Percentiles rank a stretch among this genome's conserved stretches.
phyloP scores from a whole-genome alignment of 371 early-diverging fungal genomes.

The Dinochytrium kinnereticum region DNA sequence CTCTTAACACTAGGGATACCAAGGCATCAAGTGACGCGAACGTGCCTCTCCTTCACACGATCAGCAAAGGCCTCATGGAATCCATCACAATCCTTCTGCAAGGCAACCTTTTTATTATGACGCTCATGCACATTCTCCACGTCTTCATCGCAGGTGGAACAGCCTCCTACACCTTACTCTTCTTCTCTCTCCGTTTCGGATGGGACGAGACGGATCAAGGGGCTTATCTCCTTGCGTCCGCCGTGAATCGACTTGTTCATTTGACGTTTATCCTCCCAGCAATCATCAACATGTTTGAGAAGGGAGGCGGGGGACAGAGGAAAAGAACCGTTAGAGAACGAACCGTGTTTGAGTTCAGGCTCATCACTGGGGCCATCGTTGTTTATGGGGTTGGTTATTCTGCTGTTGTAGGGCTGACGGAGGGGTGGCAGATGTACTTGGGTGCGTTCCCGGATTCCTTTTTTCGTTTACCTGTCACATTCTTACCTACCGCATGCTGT shows the following conservation, averaged over 20 bases:
- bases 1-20: background rate
- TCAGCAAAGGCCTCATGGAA: background rate
- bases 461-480: background rate
- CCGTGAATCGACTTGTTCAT: background rate
- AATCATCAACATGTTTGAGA: background rate
- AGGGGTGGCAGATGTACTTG: constrained; percentile 9
- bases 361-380: background rate
- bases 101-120: background rate
- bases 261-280: background rate
- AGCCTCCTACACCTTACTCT: background rate
- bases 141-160: background rate
- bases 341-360: background rate
- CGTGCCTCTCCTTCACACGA: background rate
- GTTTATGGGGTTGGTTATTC: background rate
- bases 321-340: background rate
- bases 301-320: background rate
- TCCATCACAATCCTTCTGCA: background rate
- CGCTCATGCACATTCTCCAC: background rate
- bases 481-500: background rate
- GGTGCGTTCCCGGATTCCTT: background rate
- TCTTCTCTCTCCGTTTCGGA: background rate
- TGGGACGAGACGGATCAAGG: constrained; percentile 5
- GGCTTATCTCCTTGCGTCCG: background rate
- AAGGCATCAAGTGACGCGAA: background rate
- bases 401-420: background rate